Conservation (phyloP, 2,329 filamentous ascomycete species). For the Thyridium curvatum region DNA sequence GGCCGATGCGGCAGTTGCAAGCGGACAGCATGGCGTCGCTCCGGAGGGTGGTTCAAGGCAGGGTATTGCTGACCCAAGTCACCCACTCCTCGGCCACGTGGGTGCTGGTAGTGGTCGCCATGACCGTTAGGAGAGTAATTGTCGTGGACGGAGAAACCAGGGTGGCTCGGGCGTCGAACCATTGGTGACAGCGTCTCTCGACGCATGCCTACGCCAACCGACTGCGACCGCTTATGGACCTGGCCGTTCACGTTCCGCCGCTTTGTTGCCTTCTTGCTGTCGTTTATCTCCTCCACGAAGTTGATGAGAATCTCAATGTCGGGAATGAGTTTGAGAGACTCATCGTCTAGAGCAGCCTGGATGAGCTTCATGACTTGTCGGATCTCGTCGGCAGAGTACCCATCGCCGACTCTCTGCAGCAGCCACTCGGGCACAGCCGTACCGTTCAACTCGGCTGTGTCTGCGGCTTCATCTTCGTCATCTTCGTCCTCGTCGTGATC, state of each 20-base stretch:
- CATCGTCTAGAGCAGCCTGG: conserved; percentile 34
- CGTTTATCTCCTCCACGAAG: conserved; percentile 30
- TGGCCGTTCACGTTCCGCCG: conserved; percentile 4
- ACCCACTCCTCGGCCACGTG: conserved; percentile 8
- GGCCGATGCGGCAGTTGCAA: conserved; percentile 20
- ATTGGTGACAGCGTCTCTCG: conserved; percentile 11
- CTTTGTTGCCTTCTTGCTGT: conserved; percentile 16
- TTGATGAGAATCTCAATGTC: conserved; percentile 55
- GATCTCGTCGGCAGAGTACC: conserved; percentile 41
- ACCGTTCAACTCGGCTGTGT: conserved; percentile 23
- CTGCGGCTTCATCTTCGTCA: conserved; percentile 12
- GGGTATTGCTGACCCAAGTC: not conserved
- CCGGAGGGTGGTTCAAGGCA: conserved; percentile 7
- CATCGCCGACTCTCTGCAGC: conserved; percentile 34
- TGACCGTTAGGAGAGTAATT: not conserved
- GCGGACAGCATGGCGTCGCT: conserved; percentile 12
- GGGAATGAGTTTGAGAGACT: conserved; percentile 39
- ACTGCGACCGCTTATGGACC: conserved; percentile 22
- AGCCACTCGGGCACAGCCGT: conserved; percentile 45
- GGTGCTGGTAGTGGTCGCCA: conserved; percentile 3
- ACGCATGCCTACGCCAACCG: conserved; percentile 14
- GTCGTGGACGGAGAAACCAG: not conserved
- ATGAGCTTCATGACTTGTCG: conserved; percentile 39
- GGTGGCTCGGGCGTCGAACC: conserved; percentile 10
- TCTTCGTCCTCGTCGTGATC: conserved; percentile 26